Evolutionary conservation across 2,329 filamentous ascomycete species (phyloP).

Genomic region (Cytospora piceae): DNA sequence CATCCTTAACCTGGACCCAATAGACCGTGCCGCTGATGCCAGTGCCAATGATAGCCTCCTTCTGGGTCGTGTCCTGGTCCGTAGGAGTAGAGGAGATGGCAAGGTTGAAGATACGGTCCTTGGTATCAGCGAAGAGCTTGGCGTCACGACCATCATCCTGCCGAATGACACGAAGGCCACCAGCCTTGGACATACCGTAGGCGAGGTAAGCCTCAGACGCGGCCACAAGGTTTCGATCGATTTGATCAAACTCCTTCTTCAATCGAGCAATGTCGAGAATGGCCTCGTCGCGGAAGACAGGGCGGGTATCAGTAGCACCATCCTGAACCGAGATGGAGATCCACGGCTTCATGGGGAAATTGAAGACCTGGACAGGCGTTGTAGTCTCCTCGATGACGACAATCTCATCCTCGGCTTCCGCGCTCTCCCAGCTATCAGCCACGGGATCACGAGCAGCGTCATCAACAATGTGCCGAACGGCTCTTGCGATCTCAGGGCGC

Average conservation of each 20-base stretch:
- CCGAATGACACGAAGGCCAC: conserved; percentile 88
- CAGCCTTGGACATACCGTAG: conserved; percentile 91
- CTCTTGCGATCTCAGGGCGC: conserved; percentile 56
- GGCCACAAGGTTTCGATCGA: conserved; percentile 89
- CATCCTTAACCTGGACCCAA: conserved; percentile 81
- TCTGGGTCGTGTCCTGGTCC: conserved; percentile 59
- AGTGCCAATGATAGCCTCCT: conserved; percentile 87
- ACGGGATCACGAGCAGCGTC: conserved; percentile 63
- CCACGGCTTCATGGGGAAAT: conserved; percentile 96
- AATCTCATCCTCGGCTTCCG: conserved; percentile 71
- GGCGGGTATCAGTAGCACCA: conserved; percentile 57
- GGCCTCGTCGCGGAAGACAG: conserved; percentile 74
- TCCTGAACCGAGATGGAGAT: conserved; percentile 80
- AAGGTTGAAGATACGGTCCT: conserved; percentile 95
- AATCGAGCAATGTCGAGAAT: conserved; percentile 92
- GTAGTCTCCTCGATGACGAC: conserved; percentile 67
- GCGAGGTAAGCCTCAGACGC: conserved; percentile 90
- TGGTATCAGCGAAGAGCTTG: conserved; percentile 87
- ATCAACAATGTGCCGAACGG: conserved; percentile 55
- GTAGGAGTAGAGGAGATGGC: conserved; percentile 73
- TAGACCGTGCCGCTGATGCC: conserved; percentile 97
- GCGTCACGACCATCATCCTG: conserved; percentile 92
- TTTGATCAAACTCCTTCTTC: conserved; percentile 97
- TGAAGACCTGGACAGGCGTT: conserved; percentile 78
- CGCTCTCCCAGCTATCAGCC: conserved; percentile 91